A percentile compares a stretch with the other conserved stretches of the same genome.
These are phyloP conservation scores for Saitozyma podzolica DNA, from an alignment of 768 basidiomycete species.

Conservation along the genomic window DNA sequence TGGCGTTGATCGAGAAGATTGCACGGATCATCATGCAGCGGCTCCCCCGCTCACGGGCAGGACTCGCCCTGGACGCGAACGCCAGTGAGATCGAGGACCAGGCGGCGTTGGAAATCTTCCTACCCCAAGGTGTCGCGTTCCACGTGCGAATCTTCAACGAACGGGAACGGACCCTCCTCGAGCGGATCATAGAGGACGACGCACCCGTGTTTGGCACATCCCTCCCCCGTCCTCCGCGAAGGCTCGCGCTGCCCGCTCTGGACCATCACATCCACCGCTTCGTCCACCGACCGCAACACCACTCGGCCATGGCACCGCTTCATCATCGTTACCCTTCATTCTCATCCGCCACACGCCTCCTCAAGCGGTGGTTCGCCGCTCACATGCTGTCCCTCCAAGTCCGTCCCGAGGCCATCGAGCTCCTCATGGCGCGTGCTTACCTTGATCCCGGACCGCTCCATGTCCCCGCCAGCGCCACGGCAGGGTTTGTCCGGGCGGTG, in stretches of 20 bases:
- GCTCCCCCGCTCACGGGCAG: conserved; percentile 59
- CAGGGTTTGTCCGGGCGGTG: conserved; percentile 66
- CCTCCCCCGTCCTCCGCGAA: conserved; percentile 35
- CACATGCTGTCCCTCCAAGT: conserved; percentile 78
- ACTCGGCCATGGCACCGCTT: conserved; percentile 74
- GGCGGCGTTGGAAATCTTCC: conserved; percentile 71
- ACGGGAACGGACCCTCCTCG: conserved; percentile 75
- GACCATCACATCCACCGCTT: conserved; percentile 67
- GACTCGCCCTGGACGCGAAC: conserved; percentile 61
- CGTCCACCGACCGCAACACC: conserved; percentile 77
- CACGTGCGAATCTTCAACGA: conserved; percentile 80
- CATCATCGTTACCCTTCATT: conserved; percentile 78
- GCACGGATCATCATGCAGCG: conserved; percentile 65
- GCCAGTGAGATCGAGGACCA: conserved; percentile 67
- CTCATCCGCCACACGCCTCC: conserved; percentile 77
- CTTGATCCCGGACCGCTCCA: conserved; percentile 59
- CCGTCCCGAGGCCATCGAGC: conserved; percentile 75
- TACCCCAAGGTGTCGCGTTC: conserved; percentile 84
- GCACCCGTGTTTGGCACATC: conserved; percentile 30
- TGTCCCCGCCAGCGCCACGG: conserved; percentile 68
- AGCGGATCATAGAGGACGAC: conserved; percentile 61
- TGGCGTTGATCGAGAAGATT: conserved; percentile 84
- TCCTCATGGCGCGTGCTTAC: conserved; percentile 79
- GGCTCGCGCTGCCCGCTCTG: conserved; percentile 35
- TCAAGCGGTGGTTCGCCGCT: conserved; percentile 88